Base-by-base conservation (phyloP, 208 protist genomes). In the Novymonas esmeraldas region DNA sequence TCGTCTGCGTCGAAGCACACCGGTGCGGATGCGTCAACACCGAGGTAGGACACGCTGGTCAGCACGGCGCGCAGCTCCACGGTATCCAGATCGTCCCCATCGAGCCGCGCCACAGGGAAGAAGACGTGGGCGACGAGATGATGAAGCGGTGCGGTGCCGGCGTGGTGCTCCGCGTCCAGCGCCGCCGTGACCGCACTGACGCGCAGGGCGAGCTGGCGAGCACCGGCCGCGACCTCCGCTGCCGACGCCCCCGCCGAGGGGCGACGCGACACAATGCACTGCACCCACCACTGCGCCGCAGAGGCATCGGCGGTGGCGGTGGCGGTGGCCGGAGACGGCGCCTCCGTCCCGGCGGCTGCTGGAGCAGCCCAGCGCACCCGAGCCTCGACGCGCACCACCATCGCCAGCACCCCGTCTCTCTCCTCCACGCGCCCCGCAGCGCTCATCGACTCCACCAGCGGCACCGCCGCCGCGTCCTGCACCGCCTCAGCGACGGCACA, bases 371-470 rank as follows among this genome's bases (percentile, higher is more conserved):
- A 90, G 26, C 34, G 44, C 54, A 92, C 62, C 69, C 64, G 56
- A 7, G 73, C 82, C 13, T 39, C 41, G n/a, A 85, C 82, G 26
- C 64, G 62, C 4, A 92, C 42, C 26, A 84, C 58, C 67, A 85
- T 82, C 31, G 71, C 74, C 9, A 84, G 59, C 6, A 34, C 59
- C 13, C 73, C 79, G 18, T 82, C 57, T 57, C 82, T 57, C 36
- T 76, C 60, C 62, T 67, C 57, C 31, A 88, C 64, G 11, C 59
- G 62, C 14, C 87, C 87, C 36, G 28, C 63, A 11, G 87, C 82
- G 34, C 24, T 55, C 2, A 93, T 55, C 9, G 64, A 50, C 4
- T 55, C 64, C 1, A 90, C 73, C 44, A 46, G 70, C 18, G 79
- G 83, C 16, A 89, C 38, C 18, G 50, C 57, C 0, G 57, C 70